Base-by-base conservation (phyloP, 495 filamentous ascomycete genomes). In the Penicillium nucicola region DNA sequence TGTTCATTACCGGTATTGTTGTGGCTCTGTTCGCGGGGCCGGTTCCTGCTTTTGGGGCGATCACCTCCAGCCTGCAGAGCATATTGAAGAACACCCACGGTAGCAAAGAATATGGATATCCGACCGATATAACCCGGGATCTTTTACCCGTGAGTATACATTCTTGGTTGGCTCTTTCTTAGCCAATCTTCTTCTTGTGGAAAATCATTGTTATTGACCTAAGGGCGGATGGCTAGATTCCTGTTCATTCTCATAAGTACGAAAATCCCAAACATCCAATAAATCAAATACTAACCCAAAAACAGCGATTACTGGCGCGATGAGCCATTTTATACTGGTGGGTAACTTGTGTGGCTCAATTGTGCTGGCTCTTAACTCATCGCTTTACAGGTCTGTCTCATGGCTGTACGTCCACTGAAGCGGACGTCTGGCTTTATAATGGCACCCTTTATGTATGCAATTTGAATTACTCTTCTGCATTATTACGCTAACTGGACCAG, bases 371-470 rank as follows among this genome's bases (percentile, higher is more conserved):
- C 45, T 36, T 48, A 31, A 31, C 25, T 28, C 25, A 28, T 28
- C 25, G 45, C 23, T 37, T 23, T 9, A 11, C 19, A 74, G 69
- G 64, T n/a, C 48, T 74, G 14, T 71, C 69, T 5, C 83, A 79
- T 34, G 88, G 92, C 17, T 85, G 82, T 54, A 79, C 80, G 17
- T 77, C 80, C 3, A 82, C 90, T 15, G 92, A 97, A 70, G 90
- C 89, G 2, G 92, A 97, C 66, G 84, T 97, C 17, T 97, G 89
- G 90, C 77, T 90, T 15, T 83, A 84, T 50, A 79, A 87, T 37
- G 73, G 80, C 12, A 85, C 88, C 5, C 71, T 89, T 2, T 85
- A 72, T 55, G 71, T 74, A 6, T 23, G 71, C 62, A 1, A 32
- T 6, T 12, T n/a, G 12, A 12, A 14, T n/a, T 14, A n/a, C 10